Evolutionary conservation across 192 early-diverging fungal species (phyloP), one percentile per base, ranked within the genome.

Genomic region (Hyaloraphidium curvatum): DNA sequence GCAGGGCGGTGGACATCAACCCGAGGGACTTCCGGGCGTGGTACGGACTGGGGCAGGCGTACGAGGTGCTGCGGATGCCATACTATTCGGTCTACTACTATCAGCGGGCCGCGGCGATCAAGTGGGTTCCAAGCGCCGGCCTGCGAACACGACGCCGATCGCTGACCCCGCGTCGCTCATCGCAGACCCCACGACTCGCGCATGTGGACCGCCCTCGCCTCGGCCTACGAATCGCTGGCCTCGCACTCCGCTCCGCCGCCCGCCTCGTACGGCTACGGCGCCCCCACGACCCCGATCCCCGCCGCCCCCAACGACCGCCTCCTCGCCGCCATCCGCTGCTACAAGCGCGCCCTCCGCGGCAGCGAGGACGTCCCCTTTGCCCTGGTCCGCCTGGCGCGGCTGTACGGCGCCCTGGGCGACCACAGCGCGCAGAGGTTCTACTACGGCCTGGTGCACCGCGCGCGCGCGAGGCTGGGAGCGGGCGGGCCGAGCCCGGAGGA

Each of bases 21-120:
- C 68, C 73, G 27, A 61, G 73, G 19, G 89, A 95, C 58, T 90
- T 79, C 63, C 71, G 87, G 26, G 85, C 88, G 5, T 97, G 93
- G 91, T 86, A 84, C 61, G 89, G 86, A 9, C 59, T 97, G 22
- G 93, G 87, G 31, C 82, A 89, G 53, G 78, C 84, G 1, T 92
- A 92, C 67, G 83, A 94, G 61, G 69, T 85, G 23, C 70, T 91
- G 16, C 79, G 79, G 40, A 76, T 91, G 74, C 76, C 79, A 26
- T 80, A 77, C 48, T 86, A 84, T 37, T 82, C 89, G 0, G 53
- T 82, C n/a, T 78, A 70, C 51, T 91, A 94, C 67, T 89, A 83
- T 63, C 69, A 81, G 63, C 69, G 77, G 14, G 87, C 87, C 1
- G 70, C 75, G 0, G 67, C 79, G 0, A 55, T 89, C 23, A 37